Conservation (phyloP, 2,329 filamentous ascomycete species). For the Phoma sp. region DNA sequence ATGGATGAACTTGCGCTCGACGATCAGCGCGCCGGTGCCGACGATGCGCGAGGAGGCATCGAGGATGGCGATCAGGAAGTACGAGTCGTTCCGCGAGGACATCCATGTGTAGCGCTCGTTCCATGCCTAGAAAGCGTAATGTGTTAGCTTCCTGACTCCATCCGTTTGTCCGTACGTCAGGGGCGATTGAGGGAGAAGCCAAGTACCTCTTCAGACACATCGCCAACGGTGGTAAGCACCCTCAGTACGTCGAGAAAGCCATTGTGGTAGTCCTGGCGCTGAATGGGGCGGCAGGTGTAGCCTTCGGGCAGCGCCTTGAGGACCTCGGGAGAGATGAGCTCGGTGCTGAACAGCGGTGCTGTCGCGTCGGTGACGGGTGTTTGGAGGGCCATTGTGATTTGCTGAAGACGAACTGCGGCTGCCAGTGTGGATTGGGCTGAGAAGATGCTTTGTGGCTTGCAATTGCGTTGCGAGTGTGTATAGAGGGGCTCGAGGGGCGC, state of each 20-base stretch:
- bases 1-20: slow-evolving; percentile 94
- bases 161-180: neutral
- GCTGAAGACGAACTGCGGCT: slow-evolving; percentile 4
- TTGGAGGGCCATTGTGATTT: slow-evolving; percentile 9
- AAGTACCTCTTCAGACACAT: slow-evolving; percentile 70
- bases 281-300: slow-evolving; percentile 82
- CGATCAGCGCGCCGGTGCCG: slow-evolving; percentile 87
- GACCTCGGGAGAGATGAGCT: slow-evolving; percentile 80
- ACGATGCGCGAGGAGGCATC: slow-evolving; percentile 75
- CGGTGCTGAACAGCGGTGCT: slow-evolving; percentile 73
- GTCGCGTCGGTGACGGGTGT: slow-evolving; percentile 34
- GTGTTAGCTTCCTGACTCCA: slow-evolving; percentile 1
- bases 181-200: neutral
- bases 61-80: slow-evolving; percentile 86
- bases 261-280: slow-evolving; percentile 74
- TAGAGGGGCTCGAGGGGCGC: slow-evolving; percentile 13
- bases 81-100: slow-evolving; percentile 72
- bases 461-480: slow-evolving; percentile 2
- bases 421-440: slow-evolving; percentile 1
- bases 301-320: slow-evolving; percentile 74
- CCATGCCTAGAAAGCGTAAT: slow-evolving; percentile 56
- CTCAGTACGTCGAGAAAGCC: slow-evolving; percentile 92
- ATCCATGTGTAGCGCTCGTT: slow-evolving; percentile 84
- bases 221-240: slow-evolving; percentile 90
- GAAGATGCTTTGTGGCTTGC: neutral